Evolutionary conservation across 805 yeast species (phyloP), one percentile per base, ranked within the genome.

Genomic region (Saturnispora sanitii): DNA sequence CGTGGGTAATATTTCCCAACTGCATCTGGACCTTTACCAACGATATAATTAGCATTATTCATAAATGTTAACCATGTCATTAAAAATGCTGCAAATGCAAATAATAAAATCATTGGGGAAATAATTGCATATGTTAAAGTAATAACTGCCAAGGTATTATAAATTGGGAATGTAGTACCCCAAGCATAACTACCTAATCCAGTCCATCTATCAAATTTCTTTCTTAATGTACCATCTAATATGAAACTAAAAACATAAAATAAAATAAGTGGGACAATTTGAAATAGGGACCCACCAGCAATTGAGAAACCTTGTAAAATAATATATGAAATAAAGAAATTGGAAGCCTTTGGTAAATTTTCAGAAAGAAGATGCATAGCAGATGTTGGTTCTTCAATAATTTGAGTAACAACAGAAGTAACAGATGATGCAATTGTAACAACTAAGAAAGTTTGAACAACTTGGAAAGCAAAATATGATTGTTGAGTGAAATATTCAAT

Each of bases 1-100:
- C 85, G 75, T 46, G 95, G 92, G 57, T 87, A 92, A 64, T 81
- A 79, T 37, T 70, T 64, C 40, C 98, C 98, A 54, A 90, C 71
- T 16, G 77, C 65, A 54, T 88, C 94, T 16, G 83, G 67, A 16
- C 78, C 66, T 51, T 80, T 86, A 34, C 70, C 67, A 48, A 66
- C 71, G 21, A 82, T 79, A 61, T 84, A 90, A 21, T 79, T 70
- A 50, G 83, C 65, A 60, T 81, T 87, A 70, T 90, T 80, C 52
- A 80, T 59, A 64, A 75, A 85, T 2, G 94, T 86, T 48, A 88
- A 58, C 67, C 80, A 90, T 20, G 86, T 58, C 45, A 87, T 61
- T 37, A 69, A 63, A 61, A 86, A 88, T 1, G 88, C 82, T 36
- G 70, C 71, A 22, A 77, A 66, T 3, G 87, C 75, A 56, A 92